Base-by-base conservation (phyloP, 768 basidiomycete genomes). In the Tricholomella constricta region DNA sequence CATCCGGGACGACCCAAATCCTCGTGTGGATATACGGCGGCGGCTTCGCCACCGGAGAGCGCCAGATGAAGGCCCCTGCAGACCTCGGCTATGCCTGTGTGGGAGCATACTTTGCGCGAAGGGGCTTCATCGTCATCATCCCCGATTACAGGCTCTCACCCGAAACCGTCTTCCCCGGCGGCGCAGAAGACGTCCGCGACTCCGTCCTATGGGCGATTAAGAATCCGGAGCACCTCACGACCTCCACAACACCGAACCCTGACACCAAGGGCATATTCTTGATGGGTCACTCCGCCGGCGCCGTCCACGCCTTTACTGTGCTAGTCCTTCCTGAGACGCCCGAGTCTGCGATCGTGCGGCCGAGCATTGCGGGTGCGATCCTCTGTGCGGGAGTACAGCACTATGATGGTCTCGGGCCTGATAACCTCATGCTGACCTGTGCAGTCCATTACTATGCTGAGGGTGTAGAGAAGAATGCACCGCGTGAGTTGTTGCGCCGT, bases 21-120 rank as follows among this genome's bases (percentile, higher is more conserved):
- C 67, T 88, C 22, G 79, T 88, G 65, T 88, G 80, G 67, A 54
- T 82, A 36, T 88, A 89, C 55, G 87, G 87, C 1, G 87, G 87
- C 2, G 84, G 86, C 2, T 86, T 85, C 62, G 68, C 69, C 55
- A 62, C 65, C 0, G 86, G 86, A 1, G 69, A 72, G 0, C 78
- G 82, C n/a, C 73, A 68, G 7, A 62, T 79, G 36, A 70, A 76
- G 1, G 67, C 75, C 8, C 77, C 83, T 0, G 71, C 72, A 38
- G 77, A 80, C 38, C 74, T 86, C 42, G 72, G 65, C 9, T 87
- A 86, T 61, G 72, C 73, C n/a, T 78, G 77, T 52, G 58, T 88
- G 7, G 86, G 80, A 0, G 69, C 83, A 3, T 88, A 80, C 72
- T 89, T 82, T 65, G 82, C 86, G 0, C 71, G 72, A 8, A 73